Conservation (phyloP, 2,329 filamentous ascomycete genomes). For the Phialocephala sp. region DNA sequence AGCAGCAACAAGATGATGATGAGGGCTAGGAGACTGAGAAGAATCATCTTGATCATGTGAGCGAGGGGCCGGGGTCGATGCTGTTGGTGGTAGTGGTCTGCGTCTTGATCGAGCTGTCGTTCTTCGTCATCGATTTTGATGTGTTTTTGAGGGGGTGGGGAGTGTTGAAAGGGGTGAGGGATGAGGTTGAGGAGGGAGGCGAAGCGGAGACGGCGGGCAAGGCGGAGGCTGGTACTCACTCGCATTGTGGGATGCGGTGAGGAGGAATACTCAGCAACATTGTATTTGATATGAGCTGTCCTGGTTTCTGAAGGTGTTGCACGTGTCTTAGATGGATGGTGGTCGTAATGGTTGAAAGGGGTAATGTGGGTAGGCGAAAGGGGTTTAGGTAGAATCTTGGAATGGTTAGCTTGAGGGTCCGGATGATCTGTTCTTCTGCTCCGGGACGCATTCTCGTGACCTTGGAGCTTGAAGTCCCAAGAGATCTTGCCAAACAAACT, state of each 20-base stretch:
- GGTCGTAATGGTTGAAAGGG: background rate
- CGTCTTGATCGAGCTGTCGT: slow-evolving; percentile 9
- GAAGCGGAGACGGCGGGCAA: slow-evolving; percentile 23
- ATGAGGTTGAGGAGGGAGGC: slow-evolving; percentile 14
- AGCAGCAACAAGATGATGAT: slow-evolving; percentile 43
- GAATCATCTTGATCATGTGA: slow-evolving; percentile 26
- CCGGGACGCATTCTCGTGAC: too few species aligned
- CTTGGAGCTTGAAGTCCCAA: too few species aligned
- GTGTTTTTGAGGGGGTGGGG: slow-evolving; percentile 30
- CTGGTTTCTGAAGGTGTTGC: background rate
- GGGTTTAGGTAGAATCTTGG: background rate
- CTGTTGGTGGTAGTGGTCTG: background rate
- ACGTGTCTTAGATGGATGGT: background rate
- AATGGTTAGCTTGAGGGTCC: background rate
- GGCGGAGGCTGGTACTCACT: slow-evolving; percentile 22
- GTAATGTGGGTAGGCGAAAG: background rate
- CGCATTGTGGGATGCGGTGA: slow-evolving; percentile 23
- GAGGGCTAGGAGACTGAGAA: slow-evolving; percentile 33
- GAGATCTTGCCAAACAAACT: too few species aligned
- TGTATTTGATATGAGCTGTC: background rate
- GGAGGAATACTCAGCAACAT: slow-evolving; percentile 17
- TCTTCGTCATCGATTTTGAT: slow-evolving; percentile 44
- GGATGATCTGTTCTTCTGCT: background rate
- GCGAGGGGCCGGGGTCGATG: background rate
- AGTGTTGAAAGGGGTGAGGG: slow-evolving; percentile 1